Base-by-base conservation (phyloP, 805 yeast genomes). In the Metschnikowia peoriensis region DNA sequence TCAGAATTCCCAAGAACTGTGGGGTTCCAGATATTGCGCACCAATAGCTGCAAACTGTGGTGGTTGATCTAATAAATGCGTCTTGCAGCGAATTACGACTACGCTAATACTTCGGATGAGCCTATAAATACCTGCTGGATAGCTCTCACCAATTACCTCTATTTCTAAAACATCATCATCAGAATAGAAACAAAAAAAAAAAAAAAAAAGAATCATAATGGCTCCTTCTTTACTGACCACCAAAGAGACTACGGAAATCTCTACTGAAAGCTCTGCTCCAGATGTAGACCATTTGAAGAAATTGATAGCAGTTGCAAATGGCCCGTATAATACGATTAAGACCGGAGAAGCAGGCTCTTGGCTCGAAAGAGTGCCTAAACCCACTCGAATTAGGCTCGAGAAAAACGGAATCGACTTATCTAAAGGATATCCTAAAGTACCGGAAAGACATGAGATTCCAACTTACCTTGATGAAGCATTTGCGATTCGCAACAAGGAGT, bases 341-440 rank as follows among this genome's bases (percentile, higher is more conserved):
- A 37, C 47, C 9, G 56, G 54, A 10, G 2, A 29, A 4, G 40
- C 17, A 2, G 53, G 46, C 3, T 47, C 54, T 15, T 51, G 54
- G 52, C n/a, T 45, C 11, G 52, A 51, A 22, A 44, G 27, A 5
- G 46, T 63, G 32, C 68, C 66, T 5, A 56, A 44, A 17, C 37
- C 62, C 7, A 53, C 68, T 28, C 57, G 54, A 41, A 52, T 47
- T 12, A 54, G 68, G 41, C 61, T 48, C 46, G 64, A 59, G 10
- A 62, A 55, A 46, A 52, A 63, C 52, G 59, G 60, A 38, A 55
- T 64, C 15, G 65, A 63, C 44, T 52, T 62, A 49, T 58, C 65
- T 9, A 43, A 58, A 22, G 68, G 68, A 1, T 64, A 64, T 56
- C 68, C 68, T 34, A 55, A 51, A 44, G 47, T 55, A 11, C 67